These are phyloP conservation scores for Pestalotiopsis fici DNA, from an alignment of 2,329 filamentous ascomycete species.

Conservation along the genomic window DNA sequence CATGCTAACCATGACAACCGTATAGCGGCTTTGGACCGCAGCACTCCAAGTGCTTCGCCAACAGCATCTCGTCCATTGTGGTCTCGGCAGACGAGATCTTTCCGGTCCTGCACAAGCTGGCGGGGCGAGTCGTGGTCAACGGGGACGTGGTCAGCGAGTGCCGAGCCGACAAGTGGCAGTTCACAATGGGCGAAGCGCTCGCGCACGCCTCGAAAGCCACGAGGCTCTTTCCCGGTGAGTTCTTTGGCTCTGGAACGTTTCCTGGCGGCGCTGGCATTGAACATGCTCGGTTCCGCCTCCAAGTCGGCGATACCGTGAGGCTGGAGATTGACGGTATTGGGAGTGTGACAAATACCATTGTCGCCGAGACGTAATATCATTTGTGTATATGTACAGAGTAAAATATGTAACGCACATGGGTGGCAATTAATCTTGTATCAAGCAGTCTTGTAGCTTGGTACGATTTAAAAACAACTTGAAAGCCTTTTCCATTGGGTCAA, in stretches of 20 bases:
- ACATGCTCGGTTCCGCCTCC: slow-evolving; percentile 19
- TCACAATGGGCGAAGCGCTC: slow-evolving; percentile 23
- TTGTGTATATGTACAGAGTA: background rate
- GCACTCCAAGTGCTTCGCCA: slow-evolving; percentile 26
- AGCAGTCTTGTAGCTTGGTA: background rate
- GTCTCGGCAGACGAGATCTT: slow-evolving; percentile 23
- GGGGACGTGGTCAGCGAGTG: slow-evolving; percentile 18
- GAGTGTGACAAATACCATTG: slow-evolving; percentile 24
- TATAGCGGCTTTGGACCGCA: slow-evolving; percentile 25
- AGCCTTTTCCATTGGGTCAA: background rate
- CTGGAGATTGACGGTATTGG: slow-evolving; percentile 27
- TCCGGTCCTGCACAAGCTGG: slow-evolving; percentile 16
- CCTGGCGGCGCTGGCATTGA: slow-evolving; percentile 25
- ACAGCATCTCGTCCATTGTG: slow-evolving; percentile 23
- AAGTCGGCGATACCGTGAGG: slow-evolving; percentile 22
- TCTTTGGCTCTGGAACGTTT: slow-evolving; percentile 26
- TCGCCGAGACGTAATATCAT: slow-evolving; percentile 13
- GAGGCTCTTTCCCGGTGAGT: slow-evolving; percentile 24
- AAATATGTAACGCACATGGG: background rate
- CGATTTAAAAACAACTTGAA: too few relatives aligned
- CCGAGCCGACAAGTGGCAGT: slow-evolving; percentile 20
- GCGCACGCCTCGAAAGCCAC: slow-evolving; percentile 22
- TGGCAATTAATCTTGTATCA: background rate
- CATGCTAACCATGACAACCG: background rate
- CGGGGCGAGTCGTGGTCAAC: slow-evolving; percentile 22